Base-by-base conservation (phyloP, 1,139 yeast species). In the Debaryomycetaceae sp. region DNA sequence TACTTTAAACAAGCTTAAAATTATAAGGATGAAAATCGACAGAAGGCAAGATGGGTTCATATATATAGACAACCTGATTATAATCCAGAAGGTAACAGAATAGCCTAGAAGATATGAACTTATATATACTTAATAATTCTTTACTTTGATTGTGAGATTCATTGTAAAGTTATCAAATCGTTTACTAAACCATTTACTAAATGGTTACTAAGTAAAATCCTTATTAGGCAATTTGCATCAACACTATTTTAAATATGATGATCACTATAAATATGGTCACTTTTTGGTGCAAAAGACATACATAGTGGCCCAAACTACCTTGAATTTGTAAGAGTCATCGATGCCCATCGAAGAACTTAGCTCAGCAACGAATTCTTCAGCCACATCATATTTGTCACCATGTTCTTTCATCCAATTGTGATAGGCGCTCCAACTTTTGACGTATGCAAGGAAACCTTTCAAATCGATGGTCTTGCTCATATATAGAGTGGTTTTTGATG, bases 341-440 rank as follows among this genome's bases (percentile, higher is more conserved):
- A 83, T 76, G 13, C 70, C 74, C 46, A 72, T 60, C 20, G 52
- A 58, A 17, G 56, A 52, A 41, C 68, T 66, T 44, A 82, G 60
- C 45, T 75, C 80, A 5, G 68, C 66, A 23, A 76, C 62, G 53
- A 78, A 71, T 37, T 59, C 58, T 23, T 70, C 75, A 3, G 75
- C 72, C 40, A 75, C 60, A 52, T 76, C 77, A 36, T 52, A 54
- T 34, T 60, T 54, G 34, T 52, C 52, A 1, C 65, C 63, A 37
- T 66, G 60, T n/a, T 56, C 61, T 42, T 65, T 63, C 58, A 73
- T 73, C 90, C 95, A 87, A 11, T 72, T 68, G 58, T 83, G 87
- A 57, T 82, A 82, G 6, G 87, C 81, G 56, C 93, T 85, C 80
- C 85, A 83, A 5, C 91, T 83, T 41, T 71, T 68, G 35, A 83